Conservation (phyloP, 768 basidiomycete species). For the Boletus tomentosulus region DNA sequence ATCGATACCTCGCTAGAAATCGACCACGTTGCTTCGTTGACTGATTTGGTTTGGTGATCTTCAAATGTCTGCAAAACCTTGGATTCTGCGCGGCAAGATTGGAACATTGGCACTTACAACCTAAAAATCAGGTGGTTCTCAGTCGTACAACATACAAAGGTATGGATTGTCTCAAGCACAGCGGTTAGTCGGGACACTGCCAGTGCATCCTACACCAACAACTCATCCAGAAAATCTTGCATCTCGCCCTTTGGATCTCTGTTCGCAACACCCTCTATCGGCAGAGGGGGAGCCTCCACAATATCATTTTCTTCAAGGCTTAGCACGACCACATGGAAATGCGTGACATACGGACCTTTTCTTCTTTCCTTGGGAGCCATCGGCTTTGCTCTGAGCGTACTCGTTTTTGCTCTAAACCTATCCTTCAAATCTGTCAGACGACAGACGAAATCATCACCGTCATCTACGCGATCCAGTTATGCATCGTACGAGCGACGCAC, state of each 20-base stretch:
- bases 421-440: constrained; percentile 48
- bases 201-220: constrained; percentile 40
- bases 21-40: background rate
- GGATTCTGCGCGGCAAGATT: no score
- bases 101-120: no score
- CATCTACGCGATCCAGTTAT: background rate
- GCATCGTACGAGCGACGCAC: constrained; percentile 33
- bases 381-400: constrained; percentile 40
- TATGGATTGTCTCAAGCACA: background rate
- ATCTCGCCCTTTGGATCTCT: constrained; percentile 51
- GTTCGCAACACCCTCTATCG: constrained; percentile 32
- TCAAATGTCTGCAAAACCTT: background rate
- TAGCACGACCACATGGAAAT: background rate
- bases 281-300: constrained; percentile 53
- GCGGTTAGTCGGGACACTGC: no score
- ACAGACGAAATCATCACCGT: background rate
- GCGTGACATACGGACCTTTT: constrained; percentile 29
- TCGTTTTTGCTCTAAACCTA: constrained; percentile 54
- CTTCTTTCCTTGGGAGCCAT: constrained; percentile 33
- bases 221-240: constrained; percentile 70
- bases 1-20: constrained; percentile 1
- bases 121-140: background rate
- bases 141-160: background rate
- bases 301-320: constrained; percentile 28
- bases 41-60: background rate